These are phyloP conservation scores for Ophiosphaerella herpotricha DNA, from an alignment of 2,329 filamentous ascomycete genomes.

Conservation along the genomic window DNA sequence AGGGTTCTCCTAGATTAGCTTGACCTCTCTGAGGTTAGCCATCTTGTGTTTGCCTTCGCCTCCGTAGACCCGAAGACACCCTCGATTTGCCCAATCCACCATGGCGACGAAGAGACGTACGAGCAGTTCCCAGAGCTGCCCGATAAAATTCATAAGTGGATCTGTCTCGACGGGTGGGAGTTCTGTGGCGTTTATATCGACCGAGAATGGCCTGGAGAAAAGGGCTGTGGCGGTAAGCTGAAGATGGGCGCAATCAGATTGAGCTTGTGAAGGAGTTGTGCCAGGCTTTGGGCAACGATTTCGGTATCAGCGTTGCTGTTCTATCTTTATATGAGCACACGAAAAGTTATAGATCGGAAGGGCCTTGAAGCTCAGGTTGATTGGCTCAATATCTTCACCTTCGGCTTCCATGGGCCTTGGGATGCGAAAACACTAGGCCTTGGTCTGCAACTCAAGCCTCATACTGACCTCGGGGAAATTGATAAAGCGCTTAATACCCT, in stretches of 20 bases:
- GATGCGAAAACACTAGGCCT: conserved; percentile 15
- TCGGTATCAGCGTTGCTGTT: conserved; percentile 30
- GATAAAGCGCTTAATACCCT: conserved; percentile 49
- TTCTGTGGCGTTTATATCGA: conserved; percentile 50
- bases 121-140: conserved; percentile 20
- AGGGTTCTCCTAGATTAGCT: conserved; percentile 27
- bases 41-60: conserved; percentile 47
- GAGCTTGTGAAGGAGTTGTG: conserved; percentile 29
- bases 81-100: conserved; percentile 15
- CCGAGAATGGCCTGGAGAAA: conserved; percentile 47
- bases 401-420: conserved; percentile 54
- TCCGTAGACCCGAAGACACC: conserved; percentile 48
- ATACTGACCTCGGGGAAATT: conserved; percentile 58
- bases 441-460: conserved; percentile 42
- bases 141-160: conserved; percentile 25
- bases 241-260: conserved; percentile 38
- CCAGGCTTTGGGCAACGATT: conserved; percentile 18
- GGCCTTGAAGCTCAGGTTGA: conserved; percentile 38
- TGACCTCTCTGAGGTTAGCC: conserved; percentile 26
- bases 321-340: conserved; percentile 36
- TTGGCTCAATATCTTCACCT: conserved; percentile 56
- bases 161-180: too few species aligned
- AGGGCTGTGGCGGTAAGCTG: conserved; percentile 44
- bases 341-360: conserved; percentile 27
- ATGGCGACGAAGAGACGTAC: conserved; percentile 22